phyloP scores from a whole-genome alignment of 257 asterid genomes.

The Solanum boliviense region DNA sequence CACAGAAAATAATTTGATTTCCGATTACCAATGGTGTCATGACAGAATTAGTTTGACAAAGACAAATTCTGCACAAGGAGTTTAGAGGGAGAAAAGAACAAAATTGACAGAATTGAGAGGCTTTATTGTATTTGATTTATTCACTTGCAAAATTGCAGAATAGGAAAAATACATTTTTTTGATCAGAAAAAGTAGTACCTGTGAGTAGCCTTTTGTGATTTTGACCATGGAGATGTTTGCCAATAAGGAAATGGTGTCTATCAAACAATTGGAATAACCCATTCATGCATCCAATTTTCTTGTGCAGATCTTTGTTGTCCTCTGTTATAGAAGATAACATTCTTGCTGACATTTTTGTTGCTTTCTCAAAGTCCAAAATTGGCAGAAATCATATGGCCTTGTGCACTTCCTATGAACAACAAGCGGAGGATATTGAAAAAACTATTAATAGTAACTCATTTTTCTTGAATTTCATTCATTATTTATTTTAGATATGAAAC shows the following conservation, averaged over 20 bases:
- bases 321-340: slow-evolving; percentile 31
- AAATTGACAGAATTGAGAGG: not conserved
- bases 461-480: not conserved
- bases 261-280: slow-evolving; percentile 80
- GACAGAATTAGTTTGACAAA: not conserved
- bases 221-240: slow-evolving; percentile 40
- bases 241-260: slow-evolving; percentile 56
- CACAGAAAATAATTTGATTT: not conserved
- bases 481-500: slow-evolving; percentile 4
- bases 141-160: not conserved
- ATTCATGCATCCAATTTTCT: slow-evolving; percentile 94
- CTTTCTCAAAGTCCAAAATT: slow-evolving; percentile 6
- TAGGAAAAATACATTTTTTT: not conserved
- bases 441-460: not conserved
- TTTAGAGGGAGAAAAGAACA: not conserved
- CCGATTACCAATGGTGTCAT: not conserved
- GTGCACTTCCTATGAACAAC: not conserved
- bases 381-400: not conserved
- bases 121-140: not conserved
- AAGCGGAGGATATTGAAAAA: not conserved
- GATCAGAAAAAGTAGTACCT: slow-evolving; percentile 39
- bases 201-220: slow-evolving; percentile 50
- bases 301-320: slow-evolving; percentile 44
- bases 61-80: not conserved
- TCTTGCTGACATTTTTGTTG: slow-evolving; percentile 38